Evolutionary conservation across 257 asterid species (phyloP).

Genomic region (Capsicum baccatum): DNA sequence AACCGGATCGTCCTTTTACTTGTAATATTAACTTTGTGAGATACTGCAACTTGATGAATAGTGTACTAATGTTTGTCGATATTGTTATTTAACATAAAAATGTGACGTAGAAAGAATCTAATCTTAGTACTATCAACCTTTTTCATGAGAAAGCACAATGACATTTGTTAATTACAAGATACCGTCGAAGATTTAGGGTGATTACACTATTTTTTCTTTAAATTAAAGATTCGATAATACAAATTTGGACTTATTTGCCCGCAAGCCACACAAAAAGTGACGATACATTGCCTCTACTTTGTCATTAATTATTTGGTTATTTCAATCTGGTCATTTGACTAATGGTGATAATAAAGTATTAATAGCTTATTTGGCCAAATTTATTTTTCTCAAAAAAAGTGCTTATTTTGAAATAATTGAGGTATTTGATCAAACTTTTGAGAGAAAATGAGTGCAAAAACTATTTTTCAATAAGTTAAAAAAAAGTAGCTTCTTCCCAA

Average conservation of each 20-base stretch:
- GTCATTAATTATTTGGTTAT: background rate
- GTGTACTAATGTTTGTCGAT: background rate
- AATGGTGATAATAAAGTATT: background rate
- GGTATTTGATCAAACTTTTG: no score
- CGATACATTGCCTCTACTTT: background rate
- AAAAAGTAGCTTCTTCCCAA: no score
- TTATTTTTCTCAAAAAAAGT: no score
- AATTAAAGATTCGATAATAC: constrained; percentile 9
- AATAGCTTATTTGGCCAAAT: no score
- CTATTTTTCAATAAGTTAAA: no score
- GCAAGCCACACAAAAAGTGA: constrained; percentile 12
- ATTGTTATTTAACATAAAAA: background rate
- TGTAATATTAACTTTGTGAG: background rate
- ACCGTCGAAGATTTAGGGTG: background rate
- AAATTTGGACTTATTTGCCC: constrained; percentile 17
- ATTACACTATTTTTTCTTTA: background rate
- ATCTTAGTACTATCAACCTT: constrained; percentile 22
- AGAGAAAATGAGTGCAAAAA: no score
- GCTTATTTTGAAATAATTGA: no score
- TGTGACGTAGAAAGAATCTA: background rate
- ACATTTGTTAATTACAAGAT: background rate
- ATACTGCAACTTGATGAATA: background rate
- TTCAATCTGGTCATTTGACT: background rate
- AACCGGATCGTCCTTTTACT: no score
- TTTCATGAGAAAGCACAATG: constrained; percentile 4